These are phyloP conservation scores for Lactarius hatsudake DNA, from an alignment of 768 basidiomycete species.

Conservation along the genomic window DNA sequence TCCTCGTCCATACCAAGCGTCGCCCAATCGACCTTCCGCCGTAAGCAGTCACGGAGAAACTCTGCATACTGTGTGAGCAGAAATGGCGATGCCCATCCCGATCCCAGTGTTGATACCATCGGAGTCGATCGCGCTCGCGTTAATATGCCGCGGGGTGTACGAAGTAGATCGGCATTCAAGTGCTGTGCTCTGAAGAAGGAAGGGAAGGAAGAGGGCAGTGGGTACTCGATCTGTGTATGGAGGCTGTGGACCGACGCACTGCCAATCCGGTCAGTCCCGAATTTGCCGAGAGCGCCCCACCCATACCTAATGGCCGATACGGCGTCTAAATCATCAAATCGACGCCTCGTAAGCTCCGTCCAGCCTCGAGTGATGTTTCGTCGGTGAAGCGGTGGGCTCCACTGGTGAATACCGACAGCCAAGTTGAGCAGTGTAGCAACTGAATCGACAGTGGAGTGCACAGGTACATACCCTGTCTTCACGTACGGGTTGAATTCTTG, in stretches of 20 bases:
- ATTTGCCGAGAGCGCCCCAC: not conserved
- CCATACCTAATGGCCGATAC: slow-evolving; percentile 41
- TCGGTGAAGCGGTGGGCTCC: slow-evolving; percentile 38
- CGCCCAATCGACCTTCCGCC: slow-evolving; percentile 20
- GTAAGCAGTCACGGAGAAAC: slow-evolving; percentile 45
- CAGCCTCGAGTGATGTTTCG: slow-evolving; percentile 63
- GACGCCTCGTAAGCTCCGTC: slow-evolving; percentile 35
- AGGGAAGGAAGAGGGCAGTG: slow-evolving; percentile 61
- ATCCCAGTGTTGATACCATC: slow-evolving; percentile 38
- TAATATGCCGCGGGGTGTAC: slow-evolving; percentile 18
- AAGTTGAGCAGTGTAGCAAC: slow-evolving; percentile 2
- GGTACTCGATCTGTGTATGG: slow-evolving; percentile 49
- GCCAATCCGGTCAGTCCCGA: not conserved
- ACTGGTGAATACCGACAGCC: slow-evolving; percentile 10
- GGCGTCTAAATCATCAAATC: slow-evolving; percentile 43
- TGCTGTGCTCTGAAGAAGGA: slow-evolving; percentile 36
- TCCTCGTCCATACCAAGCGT: slow-evolving; percentile 20
- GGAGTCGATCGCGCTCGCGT: slow-evolving; percentile 13
- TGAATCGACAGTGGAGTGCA: not conserved
- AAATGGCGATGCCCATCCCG: slow-evolving; percentile 38
- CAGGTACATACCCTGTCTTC: slow-evolving; percentile 14
- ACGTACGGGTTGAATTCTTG: slow-evolving; percentile 30
- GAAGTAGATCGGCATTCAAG: slow-evolving; percentile 16
- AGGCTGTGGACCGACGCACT: slow-evolving; percentile 30
- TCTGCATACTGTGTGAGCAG: slow-evolving; percentile 53